Percentiles rank a stretch among this genome's conserved stretches.
Conservation (phyloP, 345 rosid genomes). For the Eucalyptus cloeziana region DNA sequence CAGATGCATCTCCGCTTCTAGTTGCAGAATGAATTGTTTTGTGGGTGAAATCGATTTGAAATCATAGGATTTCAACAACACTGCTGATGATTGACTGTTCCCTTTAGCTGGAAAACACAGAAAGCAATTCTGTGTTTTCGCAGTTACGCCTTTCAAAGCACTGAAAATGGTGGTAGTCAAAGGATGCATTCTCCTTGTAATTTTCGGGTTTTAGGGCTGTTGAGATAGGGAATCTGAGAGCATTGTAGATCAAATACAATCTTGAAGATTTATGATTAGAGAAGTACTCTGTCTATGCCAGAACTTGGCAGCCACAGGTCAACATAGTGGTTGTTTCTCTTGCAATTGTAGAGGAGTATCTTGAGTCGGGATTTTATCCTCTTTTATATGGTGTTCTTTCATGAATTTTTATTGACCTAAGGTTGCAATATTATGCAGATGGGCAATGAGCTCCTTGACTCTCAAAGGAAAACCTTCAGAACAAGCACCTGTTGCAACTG, state of each 20-base stretch:
- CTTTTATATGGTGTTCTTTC: background rate
- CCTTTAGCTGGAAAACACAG: background rate
- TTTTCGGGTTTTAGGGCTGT: background rate
- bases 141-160: background rate
- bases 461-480: slow-evolving; percentile 88
- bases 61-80: background rate
- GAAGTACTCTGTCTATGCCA: background rate
- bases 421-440: slow-evolving; percentile 26
- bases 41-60: background rate
- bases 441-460: slow-evolving; percentile 99
- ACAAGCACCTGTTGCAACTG: slow-evolving; percentile 57
- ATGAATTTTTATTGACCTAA: background rate
- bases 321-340: background rate
- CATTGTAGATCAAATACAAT: background rate
- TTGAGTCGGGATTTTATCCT: background rate
- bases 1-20: background rate
- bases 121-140: background rate
- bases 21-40: background rate
- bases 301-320: background rate
- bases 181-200: background rate
- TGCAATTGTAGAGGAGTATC: background rate
- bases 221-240: background rate
- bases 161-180: background rate
- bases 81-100: background rate
- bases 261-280: background rate